Evolutionary conservation across 805 yeast species (phyloP), one percentile per base, ranked within the genome.

Genomic region (Grigorovia jiainica): DNA sequence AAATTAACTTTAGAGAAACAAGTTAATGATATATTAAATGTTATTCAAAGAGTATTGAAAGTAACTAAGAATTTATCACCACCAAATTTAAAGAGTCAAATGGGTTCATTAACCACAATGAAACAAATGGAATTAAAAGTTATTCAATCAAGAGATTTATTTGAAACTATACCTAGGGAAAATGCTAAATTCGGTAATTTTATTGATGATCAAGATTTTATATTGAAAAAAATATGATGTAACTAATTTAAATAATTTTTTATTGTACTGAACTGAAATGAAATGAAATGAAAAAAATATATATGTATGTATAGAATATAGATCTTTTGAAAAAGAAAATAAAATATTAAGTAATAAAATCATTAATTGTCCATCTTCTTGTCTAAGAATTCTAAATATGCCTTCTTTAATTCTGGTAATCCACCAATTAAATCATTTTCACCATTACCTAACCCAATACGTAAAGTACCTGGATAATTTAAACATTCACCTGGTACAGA

Each of bases 81-180:
- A 41, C 42, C 29, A 49, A 39, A 48, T 17, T 41, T 48, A 7
- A 63, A 59, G 39, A 78, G 78, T 10, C 72, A 63, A 48, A 79
- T 76, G 67, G 75, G 62, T 35, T 67, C 55, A 24, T 78, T 77
- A 41, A 64, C 72, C 2, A 64, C 64, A 21, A 74, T 87, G 90
- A 76, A 77, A 52, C 74, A 75, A 45, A 79, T 81, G 55, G 96
- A 87, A 59, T 67, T 87, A 41, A 70, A 79, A 35, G 69, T 87
- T 15, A 67, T 87, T 6, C 81, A 79, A 49, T 72, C 82, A 16
- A 66, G 73, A 42, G 72, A 74, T 35, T 38, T 49, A 7, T 66
- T 50, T 38, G 50, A 45, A n/a, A 37, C 43, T 15, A 23, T 19
- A 2, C 38, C 41, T 5, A 34, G 23, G 13, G 24, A 39, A 32